Conservation (phyloP, 164 flowering plant genomes). For the Liriodendron chinense region DNA sequence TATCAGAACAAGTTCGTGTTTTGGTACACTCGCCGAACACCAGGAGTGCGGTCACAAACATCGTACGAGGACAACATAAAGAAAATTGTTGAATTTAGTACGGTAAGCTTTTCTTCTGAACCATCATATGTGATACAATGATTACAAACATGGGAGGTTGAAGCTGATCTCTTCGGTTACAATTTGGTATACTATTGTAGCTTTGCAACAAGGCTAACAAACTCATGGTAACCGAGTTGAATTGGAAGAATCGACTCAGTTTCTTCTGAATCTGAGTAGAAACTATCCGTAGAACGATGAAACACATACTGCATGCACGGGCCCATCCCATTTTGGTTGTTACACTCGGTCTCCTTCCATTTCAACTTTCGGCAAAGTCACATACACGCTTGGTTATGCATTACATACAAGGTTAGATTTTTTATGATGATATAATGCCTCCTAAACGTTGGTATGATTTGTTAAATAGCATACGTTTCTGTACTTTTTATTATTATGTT, state of each 20-base stretch:
- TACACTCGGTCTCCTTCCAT: too few species aligned
- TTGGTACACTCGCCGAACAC: slow-evolving; percentile 96
- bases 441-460: too few species aligned
- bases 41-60: slow-evolving; percentile 77
- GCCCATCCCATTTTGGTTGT: too few species aligned
- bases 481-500: not conserved
- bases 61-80: slow-evolving; percentile 94
- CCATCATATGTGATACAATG: not conserved
- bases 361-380: too few species aligned
- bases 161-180: not conserved
- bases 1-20: slow-evolving; percentile 79
- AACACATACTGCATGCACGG: too few species aligned
- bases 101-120: slow-evolving; percentile 42
- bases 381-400: too few species aligned
- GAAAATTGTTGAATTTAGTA: slow-evolving; percentile 93
- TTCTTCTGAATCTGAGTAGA: not conserved
- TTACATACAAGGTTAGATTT: too few species aligned
- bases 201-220: not conserved
- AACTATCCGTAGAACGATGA: not conserved
- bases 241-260: not conserved
- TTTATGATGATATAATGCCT: too few species aligned
- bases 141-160: not conserved
- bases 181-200: not conserved
- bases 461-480: too few species aligned
- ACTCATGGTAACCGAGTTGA: not conserved